Evolutionary conservation across 2,329 filamentous ascomycete genomes (phyloP).

Genomic region (Stachybotrys elegans): DNA sequence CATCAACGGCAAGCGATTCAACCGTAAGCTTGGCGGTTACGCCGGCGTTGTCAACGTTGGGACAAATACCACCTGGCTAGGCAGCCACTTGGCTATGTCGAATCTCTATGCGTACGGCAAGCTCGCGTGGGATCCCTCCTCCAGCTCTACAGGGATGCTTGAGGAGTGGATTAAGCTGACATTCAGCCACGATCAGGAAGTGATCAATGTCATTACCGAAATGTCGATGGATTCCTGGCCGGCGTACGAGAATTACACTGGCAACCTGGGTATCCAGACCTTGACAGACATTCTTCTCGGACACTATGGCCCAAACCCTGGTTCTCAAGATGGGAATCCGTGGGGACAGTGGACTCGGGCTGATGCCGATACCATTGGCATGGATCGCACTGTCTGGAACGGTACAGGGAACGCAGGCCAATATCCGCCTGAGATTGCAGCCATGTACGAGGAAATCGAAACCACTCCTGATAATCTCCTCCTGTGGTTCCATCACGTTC

Average conservation of each 20-base stretch:
- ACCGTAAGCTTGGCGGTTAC: slow-evolving; percentile 52
- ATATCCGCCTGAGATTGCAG: slow-evolving; percentile 57
- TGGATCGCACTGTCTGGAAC: slow-evolving; percentile 68
- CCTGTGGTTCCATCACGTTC: slow-evolving; percentile 71
- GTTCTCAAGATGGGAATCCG: slow-evolving; percentile 59
- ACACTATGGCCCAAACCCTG: slow-evolving; percentile 64
- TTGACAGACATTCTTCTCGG: slow-evolving; percentile 57
- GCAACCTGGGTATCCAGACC: slow-evolving; percentile 66
- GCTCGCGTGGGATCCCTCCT: slow-evolving; percentile 58
- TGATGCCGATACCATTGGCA: slow-evolving; percentile 54
- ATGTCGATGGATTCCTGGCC: slow-evolving; percentile 68
- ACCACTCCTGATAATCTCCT: slow-evolving; percentile 64
- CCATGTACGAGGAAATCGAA: slow-evolving; percentile 52
- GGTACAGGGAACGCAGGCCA: not conserved
- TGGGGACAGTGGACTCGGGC: slow-evolving; percentile 71
- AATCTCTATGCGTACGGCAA: slow-evolving; percentile 67
- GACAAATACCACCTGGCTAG: slow-evolving; percentile 61
- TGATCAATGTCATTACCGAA: slow-evolving; percentile 54
- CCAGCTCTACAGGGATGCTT: slow-evolving; percentile 39
- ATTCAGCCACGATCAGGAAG: slow-evolving; percentile 48
- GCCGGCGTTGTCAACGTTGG: slow-evolving; percentile 66
- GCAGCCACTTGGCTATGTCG: slow-evolving; percentile 64
- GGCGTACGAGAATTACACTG: slow-evolving; percentile 65
- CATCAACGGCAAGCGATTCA: slow-evolving; percentile 54
- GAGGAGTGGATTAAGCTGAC: slow-evolving; percentile 65